phyloP scores from a whole-genome alignment of 306 rosid species.

The Vigna radiata region DNA sequence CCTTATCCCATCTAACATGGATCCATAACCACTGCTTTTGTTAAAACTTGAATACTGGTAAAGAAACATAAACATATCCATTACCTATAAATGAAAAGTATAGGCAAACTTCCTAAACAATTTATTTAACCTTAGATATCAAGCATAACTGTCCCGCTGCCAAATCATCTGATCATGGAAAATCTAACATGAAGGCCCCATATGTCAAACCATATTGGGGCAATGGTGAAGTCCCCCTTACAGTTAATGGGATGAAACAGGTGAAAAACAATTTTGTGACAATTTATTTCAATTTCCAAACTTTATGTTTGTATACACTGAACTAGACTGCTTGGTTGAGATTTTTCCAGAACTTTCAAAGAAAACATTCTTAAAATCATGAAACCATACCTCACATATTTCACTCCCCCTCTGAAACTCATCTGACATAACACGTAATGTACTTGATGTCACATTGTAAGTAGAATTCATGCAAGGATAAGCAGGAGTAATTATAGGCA shows the following conservation, averaged over 20 bases:
- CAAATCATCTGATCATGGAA: conserved; percentile 8
- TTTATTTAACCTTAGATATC: conserved; percentile 13
- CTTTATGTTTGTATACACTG: neutral
- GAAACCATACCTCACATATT: conserved; percentile 80
- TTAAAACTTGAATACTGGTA: conserved; percentile 3
- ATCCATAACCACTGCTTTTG: neutral
- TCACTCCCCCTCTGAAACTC: conserved; percentile 96
- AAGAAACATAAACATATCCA: conserved; percentile 17
- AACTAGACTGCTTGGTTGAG: conserved; percentile 20
- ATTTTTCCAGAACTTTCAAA: conserved; percentile 19
- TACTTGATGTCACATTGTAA: conserved; percentile 93
- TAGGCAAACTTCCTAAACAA: conserved; percentile 18
- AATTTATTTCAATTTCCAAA: conserved; percentile 31
- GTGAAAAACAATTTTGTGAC: conserved; percentile 7
- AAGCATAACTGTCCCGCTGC: conserved; percentile 9
- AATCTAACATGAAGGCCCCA: conserved; percentile 19
- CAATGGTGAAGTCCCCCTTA: neutral
- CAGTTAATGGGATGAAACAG: conserved; percentile 31
- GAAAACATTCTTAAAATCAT: conserved; percentile 22
- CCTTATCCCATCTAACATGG: conserved; percentile 11
- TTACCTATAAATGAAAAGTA: neutral
- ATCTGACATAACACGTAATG: conserved; percentile 83
- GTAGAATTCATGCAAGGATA: conserved; percentile 99
- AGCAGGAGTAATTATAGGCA: conserved; percentile 99
- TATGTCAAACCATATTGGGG: conserved; percentile 16